Evolutionary conservation across 305 asterid genomes (phyloP).

Genomic region (Salvia sclarea): DNA sequence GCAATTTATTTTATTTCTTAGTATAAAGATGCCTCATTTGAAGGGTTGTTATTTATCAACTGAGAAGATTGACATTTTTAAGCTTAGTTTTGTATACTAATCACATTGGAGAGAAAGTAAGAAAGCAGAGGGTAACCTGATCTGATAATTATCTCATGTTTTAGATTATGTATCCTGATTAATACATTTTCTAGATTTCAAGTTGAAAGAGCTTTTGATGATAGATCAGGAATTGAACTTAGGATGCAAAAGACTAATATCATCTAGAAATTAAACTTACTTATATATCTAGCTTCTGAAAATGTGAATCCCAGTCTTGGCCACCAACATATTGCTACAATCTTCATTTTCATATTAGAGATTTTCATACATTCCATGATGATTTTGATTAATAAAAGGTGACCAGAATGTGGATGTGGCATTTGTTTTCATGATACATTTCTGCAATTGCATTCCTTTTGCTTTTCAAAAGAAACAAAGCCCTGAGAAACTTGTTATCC

Average conservation of each 20-base stretch:
- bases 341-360: background rate
- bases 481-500: slow-evolving; percentile 10
- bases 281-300: slow-evolving; percentile 6
- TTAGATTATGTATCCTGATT: background rate
- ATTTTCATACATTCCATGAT: background rate
- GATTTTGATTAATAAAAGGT: background rate
- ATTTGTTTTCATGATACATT: background rate
- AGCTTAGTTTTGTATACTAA: background rate
- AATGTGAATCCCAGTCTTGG: background rate
- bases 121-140: background rate
- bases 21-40: background rate
- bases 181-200: background rate
- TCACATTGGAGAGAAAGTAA: background rate
- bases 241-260: slow-evolving; percentile 8
- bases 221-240: slow-evolving; percentile 6
- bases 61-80: slow-evolving; percentile 8
- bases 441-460: background rate
- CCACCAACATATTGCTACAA: slow-evolving; percentile 5
- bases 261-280: background rate
- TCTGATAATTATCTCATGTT: slow-evolving; percentile 2
- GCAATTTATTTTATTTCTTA: background rate
- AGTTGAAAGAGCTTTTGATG: slow-evolving; percentile 6
- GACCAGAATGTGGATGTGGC: background rate
- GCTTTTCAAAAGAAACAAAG: background rate
- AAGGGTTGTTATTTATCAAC: slow-evolving; percentile 2